A percentile compares a stretch with the other conserved stretches of the same genome.
These are phyloP conservation scores for Neocucurbitaria cava DNA, from an alignment of 2,329 filamentous ascomycete species.

Conservation along the genomic window DNA sequence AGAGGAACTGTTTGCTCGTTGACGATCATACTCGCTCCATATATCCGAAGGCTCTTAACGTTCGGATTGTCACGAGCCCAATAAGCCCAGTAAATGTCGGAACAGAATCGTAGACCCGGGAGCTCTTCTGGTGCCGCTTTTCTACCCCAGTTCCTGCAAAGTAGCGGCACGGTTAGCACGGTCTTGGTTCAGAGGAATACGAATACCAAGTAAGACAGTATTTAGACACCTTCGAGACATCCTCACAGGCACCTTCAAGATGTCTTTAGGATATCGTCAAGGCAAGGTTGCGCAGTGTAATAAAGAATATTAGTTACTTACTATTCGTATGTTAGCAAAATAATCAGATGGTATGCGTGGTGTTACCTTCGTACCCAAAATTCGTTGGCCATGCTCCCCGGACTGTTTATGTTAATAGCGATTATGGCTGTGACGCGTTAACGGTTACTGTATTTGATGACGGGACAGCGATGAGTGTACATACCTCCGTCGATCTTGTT, in stretches of 20 bases:
- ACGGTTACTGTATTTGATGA: background rate
- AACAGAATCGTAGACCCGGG: slow-evolving; percentile 17
- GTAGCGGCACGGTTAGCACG: too few species aligned
- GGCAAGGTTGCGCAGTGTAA: too few species aligned
- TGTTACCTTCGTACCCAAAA: too few species aligned
- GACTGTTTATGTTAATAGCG: slow-evolving; percentile 12
- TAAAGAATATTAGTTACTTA: too few species aligned
- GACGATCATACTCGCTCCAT: slow-evolving; percentile 17
- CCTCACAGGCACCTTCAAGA: too few species aligned
- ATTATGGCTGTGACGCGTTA: slow-evolving; percentile 10
- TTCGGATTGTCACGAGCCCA: slow-evolving; percentile 24
- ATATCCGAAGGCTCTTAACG: slow-evolving; percentile 25
- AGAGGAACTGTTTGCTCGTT: slow-evolving; percentile 22
- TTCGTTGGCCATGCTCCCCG: too few species aligned
- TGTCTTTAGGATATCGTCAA: too few species aligned
- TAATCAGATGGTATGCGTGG: too few species aligned
- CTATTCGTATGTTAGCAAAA: too few species aligned
- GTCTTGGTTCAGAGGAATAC: too few species aligned
- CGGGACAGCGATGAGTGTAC: background rate
- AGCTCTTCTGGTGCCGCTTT: slow-evolving; percentile 21
- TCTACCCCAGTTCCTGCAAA: slow-evolving; percentile 16
- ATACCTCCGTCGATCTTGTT: slow-evolving; percentile 19
- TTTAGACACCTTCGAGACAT: too few species aligned
- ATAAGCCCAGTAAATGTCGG: slow-evolving; percentile 32
- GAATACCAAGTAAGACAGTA: too few species aligned